Evolutionary conservation across 2,329 filamentous ascomycete species (phyloP).

Genomic region (Annulohypoxylon truncatum): DNA sequence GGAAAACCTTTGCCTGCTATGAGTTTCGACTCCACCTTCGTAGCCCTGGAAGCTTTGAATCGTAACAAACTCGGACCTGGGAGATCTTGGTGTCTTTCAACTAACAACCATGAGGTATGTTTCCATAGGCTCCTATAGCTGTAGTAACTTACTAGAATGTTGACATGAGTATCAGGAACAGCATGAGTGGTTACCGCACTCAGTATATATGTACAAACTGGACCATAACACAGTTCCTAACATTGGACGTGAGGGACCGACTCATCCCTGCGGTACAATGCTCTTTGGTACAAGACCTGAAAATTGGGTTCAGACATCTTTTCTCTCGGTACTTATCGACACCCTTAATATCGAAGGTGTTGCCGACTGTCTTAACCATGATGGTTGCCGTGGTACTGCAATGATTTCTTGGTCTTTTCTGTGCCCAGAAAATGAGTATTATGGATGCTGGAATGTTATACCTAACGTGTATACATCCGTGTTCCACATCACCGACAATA

Average conservation of each 20-base stretch:
- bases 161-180: background rate
- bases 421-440: slow-evolving; percentile 16
- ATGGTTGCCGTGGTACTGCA: slow-evolving; percentile 14
- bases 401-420: slow-evolving; percentile 25
- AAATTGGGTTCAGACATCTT: slow-evolving; percentile 16
- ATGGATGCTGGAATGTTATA: slow-evolving; percentile 15
- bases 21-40: slow-evolving; percentile 11
- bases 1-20: slow-evolving; percentile 15
- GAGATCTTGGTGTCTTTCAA: slow-evolving; percentile 17
- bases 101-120: slow-evolving; percentile 15
- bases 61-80: background rate
- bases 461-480: slow-evolving; percentile 16
- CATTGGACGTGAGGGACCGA: slow-evolving; percentile 13
- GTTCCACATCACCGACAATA: slow-evolving; percentile 12
- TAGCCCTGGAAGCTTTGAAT: slow-evolving; percentile 3
- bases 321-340: slow-evolving; percentile 16
- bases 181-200: background rate
- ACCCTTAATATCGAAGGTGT: background rate
- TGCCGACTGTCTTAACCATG: slow-evolving; percentile 1
- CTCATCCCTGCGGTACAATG: slow-evolving; percentile 17
- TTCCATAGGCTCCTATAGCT: background rate
- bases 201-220: background rate
- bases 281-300: slow-evolving; percentile 16
- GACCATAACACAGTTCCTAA: background rate
- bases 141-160: background rate